Conservation (phyloP, 306 rosid genomes). For the Vigna unguiculata region DNA sequence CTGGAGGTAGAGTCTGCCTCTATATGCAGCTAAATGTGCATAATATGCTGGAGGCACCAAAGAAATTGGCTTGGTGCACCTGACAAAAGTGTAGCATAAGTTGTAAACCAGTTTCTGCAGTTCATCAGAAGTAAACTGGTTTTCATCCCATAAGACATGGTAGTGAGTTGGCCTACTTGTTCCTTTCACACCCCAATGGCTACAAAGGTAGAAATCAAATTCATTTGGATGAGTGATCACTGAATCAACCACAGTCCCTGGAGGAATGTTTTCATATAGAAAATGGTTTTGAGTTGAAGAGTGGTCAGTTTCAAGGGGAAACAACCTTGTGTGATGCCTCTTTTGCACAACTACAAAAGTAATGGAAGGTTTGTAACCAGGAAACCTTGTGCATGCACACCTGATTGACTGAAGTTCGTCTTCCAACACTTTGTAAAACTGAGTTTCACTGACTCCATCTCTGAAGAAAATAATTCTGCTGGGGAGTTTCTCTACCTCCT, state of each 20-base stretch:
- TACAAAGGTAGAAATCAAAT: slow-evolving; percentile 93
- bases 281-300: slow-evolving; percentile 59
- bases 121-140: slow-evolving; percentile 88
- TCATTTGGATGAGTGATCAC: slow-evolving; percentile 95
- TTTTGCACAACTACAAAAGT: slow-evolving; percentile 95
- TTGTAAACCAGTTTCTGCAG: slow-evolving; percentile 86
- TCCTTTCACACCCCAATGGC: slow-evolving; percentile 98
- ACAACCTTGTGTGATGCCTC: slow-evolving; percentile 96
- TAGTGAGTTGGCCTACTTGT: slow-evolving; percentile 97
- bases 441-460: slow-evolving; percentile 98
- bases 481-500: slow-evolving; percentile 82
- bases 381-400: slow-evolving; percentile 71
- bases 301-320: slow-evolving; percentile 70
- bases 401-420: slow-evolving; percentile 86
- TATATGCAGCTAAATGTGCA: slow-evolving; percentile 95
- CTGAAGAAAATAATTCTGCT: slow-evolving; percentile 84
- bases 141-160: slow-evolving; percentile 93
- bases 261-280: slow-evolving; percentile 77
- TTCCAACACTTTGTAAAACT: slow-evolving; percentile 77
- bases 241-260: slow-evolving; percentile 96
- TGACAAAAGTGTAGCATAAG: slow-evolving; percentile 86
- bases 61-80: slow-evolving; percentile 97
- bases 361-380: slow-evolving; percentile 68
- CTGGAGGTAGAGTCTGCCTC: slow-evolving; percentile 97
- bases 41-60: slow-evolving; percentile 98